Percentiles rank a stretch among this genome's conserved stretches.
Evolutionary conservation across 2,329 filamentous ascomycete genomes (phyloP).

Genomic region (Epichloe aotearoae): DNA sequence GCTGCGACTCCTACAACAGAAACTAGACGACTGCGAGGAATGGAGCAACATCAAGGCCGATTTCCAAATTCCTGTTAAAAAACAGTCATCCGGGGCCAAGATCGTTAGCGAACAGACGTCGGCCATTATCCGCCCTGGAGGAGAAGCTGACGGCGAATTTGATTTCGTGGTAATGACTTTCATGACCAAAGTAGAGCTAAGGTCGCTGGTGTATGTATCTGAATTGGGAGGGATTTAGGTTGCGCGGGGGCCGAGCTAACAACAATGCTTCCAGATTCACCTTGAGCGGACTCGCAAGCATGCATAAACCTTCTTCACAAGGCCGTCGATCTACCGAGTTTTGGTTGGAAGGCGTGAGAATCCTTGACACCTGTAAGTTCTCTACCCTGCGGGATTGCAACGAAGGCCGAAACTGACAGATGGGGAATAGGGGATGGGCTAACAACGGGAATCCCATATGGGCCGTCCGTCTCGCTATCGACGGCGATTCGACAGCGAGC

Average conservation of each 20-base stretch:
- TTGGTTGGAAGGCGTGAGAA: conserved; percentile 29
- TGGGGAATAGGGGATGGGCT: conserved; percentile 20
- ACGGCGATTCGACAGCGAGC: conserved; percentile 44
- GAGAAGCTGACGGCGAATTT: conserved; percentile 27
- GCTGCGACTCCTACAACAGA: conserved; percentile 45
- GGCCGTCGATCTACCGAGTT: conserved; percentile 24
- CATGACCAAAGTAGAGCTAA: conserved; percentile 46
- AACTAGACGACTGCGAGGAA: conserved; percentile 43
- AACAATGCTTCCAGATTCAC: conserved; percentile 29
- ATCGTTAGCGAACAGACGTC: conserved; percentile 45
- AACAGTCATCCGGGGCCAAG: conserved; percentile 30
- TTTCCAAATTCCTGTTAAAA: conserved; percentile 42
- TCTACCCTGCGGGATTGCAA: background rate
- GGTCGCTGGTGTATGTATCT: conserved; percentile 36
- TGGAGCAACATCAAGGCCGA: conserved; percentile 35
- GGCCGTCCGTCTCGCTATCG: conserved; percentile 37
- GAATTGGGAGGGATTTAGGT: background rate
- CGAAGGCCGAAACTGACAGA: background rate
- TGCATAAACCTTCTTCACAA: conserved; percentile 24
- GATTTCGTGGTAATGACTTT: conserved; percentile 49
- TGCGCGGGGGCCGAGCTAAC: conserved; percentile 7
- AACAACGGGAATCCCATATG: conserved; percentile 23
- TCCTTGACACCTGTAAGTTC: conserved; percentile 34
- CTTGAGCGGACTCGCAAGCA: conserved; percentile 36
- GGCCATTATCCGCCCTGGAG: conserved; percentile 34